phyloP scores from a whole-genome alignment of 441 rosid genomes.

The Metrosideros polymorpha region DNA sequence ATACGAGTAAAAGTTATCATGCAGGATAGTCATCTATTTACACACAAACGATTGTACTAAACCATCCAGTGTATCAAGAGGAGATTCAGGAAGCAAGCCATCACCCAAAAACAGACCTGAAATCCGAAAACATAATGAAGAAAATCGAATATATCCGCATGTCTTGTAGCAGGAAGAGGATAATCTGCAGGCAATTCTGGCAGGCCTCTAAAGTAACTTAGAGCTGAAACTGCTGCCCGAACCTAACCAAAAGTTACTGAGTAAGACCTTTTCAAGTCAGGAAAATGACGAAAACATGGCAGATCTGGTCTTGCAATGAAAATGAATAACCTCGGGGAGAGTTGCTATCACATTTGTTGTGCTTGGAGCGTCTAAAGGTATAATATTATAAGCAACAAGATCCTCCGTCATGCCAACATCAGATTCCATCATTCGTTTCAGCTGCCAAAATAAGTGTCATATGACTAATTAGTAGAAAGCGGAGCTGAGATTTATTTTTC shows the following conservation, averaged over 20 bases:
- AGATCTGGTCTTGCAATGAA: slow-evolving; percentile 6
- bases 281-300: slow-evolving; percentile 10
- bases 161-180: slow-evolving; percentile 60
- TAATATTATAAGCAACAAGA: slow-evolving; percentile 76
- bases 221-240: slow-evolving; percentile 67
- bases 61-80: background rate
- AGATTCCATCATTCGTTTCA: slow-evolving; percentile 69
- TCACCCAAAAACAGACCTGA: slow-evolving; percentile 54
- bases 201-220: slow-evolving; percentile 58
- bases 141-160: slow-evolving; percentile 78
- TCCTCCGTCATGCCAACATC: slow-evolving; percentile 97
- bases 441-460: slow-evolving; percentile 30
- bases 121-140: slow-evolving; percentile 86
- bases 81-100: background rate
- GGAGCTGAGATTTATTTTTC: background rate
- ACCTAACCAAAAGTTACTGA: slow-evolving; percentile 34
- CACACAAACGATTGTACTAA: background rate
- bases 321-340: slow-evolving; percentile 61
- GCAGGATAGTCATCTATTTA: background rate
- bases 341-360: slow-evolving; percentile 53
- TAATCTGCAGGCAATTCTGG: slow-evolving; percentile 75
- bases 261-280: background rate
- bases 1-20: background rate
- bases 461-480: background rate
- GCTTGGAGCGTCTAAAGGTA: slow-evolving; percentile 80